Base-by-base conservation (phyloP, 2,329 filamentous ascomycete species). In the Aureobasidium vineae region DNA sequence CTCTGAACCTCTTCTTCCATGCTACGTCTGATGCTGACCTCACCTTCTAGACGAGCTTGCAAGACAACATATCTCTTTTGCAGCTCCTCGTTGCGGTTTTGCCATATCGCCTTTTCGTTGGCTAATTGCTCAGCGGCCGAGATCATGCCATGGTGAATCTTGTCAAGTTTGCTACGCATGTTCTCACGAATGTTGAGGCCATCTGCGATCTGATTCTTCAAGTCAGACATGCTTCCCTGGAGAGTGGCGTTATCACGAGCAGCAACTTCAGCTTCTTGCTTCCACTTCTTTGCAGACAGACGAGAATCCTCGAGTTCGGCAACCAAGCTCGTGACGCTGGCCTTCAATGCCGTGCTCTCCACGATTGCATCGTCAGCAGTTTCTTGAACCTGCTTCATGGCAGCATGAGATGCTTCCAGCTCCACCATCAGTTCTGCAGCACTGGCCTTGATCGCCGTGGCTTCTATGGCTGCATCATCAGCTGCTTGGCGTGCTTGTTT, bases 91-190 rank as follows among this genome's bases (percentile, higher is more conserved):
- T 87, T 85, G 66, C 79, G 89, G 78, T 90, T 90, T 72, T 87
- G 86, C 79, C 90, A 93, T 41, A 85, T 84, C 36, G 89, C 87
- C 74, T 93, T 94, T 74, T 98, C 93, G 72, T 90, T 87, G 26
- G 90, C 88, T 69, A 97, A 87, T 69, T 96, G 89, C 54, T 87
- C 86, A 63, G 91, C 88, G 57, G 92, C 90, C 66, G 83, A 83
- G 38, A 88, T 85, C 89, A 98, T 94, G 71, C 97, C 92, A 69
- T 92, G 86, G 77, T 98, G 93, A 45, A 99, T 82, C 68, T 87
- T 87, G 71, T 94, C 86, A 73, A 97, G 90, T 77, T 95, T 96
- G 75, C 83, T 82, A 70, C 92, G 89, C 85, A 96, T 93, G 68
- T 84, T 87, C 75, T 97, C 91, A 67, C 92, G 89, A 67, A 96